Percentiles rank a stretch among this genome's conserved stretches.
phyloP scores from a whole-genome alignment of 306 rosid species.

The Cicer yamashitae region DNA sequence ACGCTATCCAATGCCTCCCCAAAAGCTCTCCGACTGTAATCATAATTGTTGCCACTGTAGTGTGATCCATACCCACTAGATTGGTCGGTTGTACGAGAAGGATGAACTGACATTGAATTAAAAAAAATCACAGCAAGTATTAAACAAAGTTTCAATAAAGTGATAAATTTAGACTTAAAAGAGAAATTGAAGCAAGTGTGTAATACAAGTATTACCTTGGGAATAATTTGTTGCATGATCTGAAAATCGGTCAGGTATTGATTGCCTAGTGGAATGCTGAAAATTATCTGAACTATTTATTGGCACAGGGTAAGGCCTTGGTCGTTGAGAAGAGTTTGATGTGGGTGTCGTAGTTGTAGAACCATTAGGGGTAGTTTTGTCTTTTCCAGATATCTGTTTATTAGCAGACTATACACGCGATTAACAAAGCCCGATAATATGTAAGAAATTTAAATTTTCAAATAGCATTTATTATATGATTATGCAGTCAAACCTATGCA shows the following conservation, averaged over 20 bases:
- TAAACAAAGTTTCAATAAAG: conserved; percentile 24
- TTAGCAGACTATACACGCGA: conserved; percentile 38
- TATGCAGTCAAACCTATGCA: conserved; percentile 22
- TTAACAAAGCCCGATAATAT: conserved; percentile 30
- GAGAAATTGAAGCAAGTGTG: conserved; percentile 22
- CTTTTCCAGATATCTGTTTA: conserved; percentile 87
- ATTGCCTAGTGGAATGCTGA: conserved; percentile 47
- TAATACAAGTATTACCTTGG: conserved; percentile 60
- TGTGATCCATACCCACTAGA: conserved; percentile 69
- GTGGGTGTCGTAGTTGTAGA: conserved; percentile 53
- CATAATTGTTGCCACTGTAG: conserved; percentile 61
- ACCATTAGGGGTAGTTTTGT: conserved; percentile 61
- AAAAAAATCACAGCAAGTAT: conserved; percentile 45
- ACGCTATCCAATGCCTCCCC: conserved; percentile 71
- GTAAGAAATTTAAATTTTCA: conserved; percentile 26
- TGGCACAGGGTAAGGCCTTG: conserved; percentile 55
- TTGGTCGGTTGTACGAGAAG: conserved; percentile 61
- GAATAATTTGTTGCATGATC: conserved; percentile 54
- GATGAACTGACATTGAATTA: conserved; percentile 56
- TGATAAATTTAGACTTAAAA: background rate
- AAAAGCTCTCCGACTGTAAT: conserved; percentile 69
- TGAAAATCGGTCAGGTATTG: conserved; percentile 56
- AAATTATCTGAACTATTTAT: conserved; percentile 53
- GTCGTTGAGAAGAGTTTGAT: conserved; percentile 59
- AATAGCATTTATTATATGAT: conserved; percentile 37